A percentile compares a stretch with the other conserved stretches of the same genome.
Evolutionary conservation across 805 yeast species (phyloP).

Genomic region (Huiozyma sinensis): DNA sequence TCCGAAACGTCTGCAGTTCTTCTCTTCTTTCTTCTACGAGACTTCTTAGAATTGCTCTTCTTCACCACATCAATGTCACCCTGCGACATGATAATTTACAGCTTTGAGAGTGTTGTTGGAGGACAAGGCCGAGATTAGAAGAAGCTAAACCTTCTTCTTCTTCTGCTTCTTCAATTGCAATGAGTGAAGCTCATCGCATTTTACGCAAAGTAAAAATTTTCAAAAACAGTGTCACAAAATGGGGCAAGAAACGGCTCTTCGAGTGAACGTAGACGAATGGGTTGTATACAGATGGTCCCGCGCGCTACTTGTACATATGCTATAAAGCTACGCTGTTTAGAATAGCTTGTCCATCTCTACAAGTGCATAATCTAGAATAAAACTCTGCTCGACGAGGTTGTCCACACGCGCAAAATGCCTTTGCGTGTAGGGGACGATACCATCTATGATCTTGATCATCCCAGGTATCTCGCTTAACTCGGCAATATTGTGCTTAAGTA

Average conservation of each 20-base stretch:
- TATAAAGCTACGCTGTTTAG: slow-evolving; percentile 2
- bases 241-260: no score
- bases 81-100: slow-evolving; percentile 12
- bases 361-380: slow-evolving; percentile 71
- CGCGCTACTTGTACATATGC: no score
- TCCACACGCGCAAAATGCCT: slow-evolving; percentile 74
- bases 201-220: no score
- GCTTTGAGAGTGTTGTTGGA: no score
- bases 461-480: slow-evolving; percentile 56
- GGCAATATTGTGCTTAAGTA: slow-evolving; percentile 44
- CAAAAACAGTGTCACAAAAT: no score
- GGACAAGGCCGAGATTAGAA: no score
- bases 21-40: slow-evolving; percentile 65
- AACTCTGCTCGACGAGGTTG: slow-evolving; percentile 76
- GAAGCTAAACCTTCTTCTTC: neutral
- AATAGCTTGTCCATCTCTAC: slow-evolving; percentile 54
- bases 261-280: no score
- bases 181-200: neutral
- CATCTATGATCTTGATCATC: slow-evolving; percentile 53
- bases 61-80: slow-evolving; percentile 12
- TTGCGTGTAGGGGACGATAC: slow-evolving; percentile 80
- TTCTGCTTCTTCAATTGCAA: neutral
- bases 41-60: slow-evolving; percentile 20
- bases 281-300: no score
- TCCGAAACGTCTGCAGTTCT: slow-evolving; percentile 69